Base-by-base conservation (phyloP, 164 flowering plant species). In the Warburgia ugandensis region DNA sequence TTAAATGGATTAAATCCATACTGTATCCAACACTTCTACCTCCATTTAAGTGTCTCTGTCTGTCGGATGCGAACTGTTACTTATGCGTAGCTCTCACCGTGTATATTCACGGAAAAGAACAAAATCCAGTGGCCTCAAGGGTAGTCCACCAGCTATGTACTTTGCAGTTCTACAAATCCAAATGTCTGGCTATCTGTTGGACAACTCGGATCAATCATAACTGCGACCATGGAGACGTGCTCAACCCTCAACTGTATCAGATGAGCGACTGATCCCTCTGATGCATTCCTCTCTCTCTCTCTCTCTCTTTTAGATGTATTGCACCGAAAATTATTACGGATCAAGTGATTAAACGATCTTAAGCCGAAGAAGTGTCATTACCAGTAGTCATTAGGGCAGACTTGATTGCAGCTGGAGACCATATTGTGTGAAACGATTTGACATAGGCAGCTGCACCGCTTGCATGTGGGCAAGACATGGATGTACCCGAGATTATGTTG, bases 331-430 rank as follows among this genome's bases (percentile, higher is more conserved):
- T 31, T 31, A 31, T 5, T 31, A 31, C 35, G n/a, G n/a, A 31
- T 31, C 35, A 31, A 31, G 5, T 11, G 35, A 31, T 5, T 31
- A 11, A 11, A 31, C 11, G 11, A 5, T 31, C 5, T 31, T 31
- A 31, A 31, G 5, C 35, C 35, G 42, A 40, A 3, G 14, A 41
- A 11, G 5, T 45, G 78, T 75, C 0, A 78, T 54, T 42, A 81
- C 88, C 78, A 0, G 86, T 79, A 6, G 90, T 83, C 90, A 83
- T 79, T n/a, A n/a, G n/a, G n/a, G n/a, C n/a, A n/a, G n/a, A n/a
- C n/a, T n/a, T n/a, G n/a, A n/a, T n/a, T n/a, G 90, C 86, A 0
- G 90, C 78, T 0, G 81, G 74, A 0, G 86, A 79, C 86, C 90
- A 79, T 11, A 59, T 51, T 0, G 90, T 80, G 36, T 69, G 85